Evolutionary conservation across 2,329 filamentous ascomycete species (phyloP), one percentile per base, ranked within the genome.

Genomic region (Claviceps pusilla): DNA sequence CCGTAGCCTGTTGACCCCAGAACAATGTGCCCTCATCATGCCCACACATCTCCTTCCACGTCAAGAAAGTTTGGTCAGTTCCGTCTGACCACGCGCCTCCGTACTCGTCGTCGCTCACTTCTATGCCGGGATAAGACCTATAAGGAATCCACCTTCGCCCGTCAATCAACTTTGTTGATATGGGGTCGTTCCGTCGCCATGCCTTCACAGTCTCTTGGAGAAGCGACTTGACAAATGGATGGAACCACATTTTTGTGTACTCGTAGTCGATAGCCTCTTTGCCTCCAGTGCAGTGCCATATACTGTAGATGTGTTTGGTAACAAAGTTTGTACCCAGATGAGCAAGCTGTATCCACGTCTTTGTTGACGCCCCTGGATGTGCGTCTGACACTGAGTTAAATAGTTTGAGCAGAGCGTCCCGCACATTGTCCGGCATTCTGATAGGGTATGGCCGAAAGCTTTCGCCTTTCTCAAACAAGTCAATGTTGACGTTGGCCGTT

Each of bases 281-380:
- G 56, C 60, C 54, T 9, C 69, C 68, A 0, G 70, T 73, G 58
- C 67, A 69, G 59, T 73, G 70, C 56, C 68, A 66, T 35, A 73
- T 53, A 7, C 63, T 62, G 37, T 67, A 69, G 14, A 70, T 67
- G 19, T 65, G 65, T 42, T 65, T 65, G 14, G 68, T 69, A 53
- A 69, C 59, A 16, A 64, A 60, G 61, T 72, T 72, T 56, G 66
- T 64, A 7, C 66, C 68, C 9, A 73, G 63, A 7, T 61, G 59
- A 33, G 66, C 56, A n/a, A 58, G 54, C 48, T 58, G 59, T 47
- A 71, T 61, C 66, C 68, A 68, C 46, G 65, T 59, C 10, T 55
- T 57, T 42, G 67, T 59, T 29, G 57, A 57, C n/a, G 57, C 57
- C 31, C 60, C 64, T 3, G 61, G 60, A 37, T 64, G 61, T 11